Evolutionary conservation across 2,329 filamentous ascomycete genomes (phyloP).

Genomic region (Scleromitrula shiraiana): DNA sequence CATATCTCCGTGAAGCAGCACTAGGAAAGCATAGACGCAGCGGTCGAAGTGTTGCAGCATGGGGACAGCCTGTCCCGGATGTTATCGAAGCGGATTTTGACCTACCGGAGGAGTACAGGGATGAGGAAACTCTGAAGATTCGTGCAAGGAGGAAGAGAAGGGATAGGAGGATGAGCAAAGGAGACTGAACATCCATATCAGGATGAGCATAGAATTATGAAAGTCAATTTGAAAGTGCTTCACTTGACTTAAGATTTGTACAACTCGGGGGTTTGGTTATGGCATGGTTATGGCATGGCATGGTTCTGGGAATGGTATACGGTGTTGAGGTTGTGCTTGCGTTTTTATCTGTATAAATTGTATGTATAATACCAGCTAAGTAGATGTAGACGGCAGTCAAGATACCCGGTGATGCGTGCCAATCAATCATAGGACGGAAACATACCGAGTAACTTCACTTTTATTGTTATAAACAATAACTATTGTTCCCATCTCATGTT

Average conservation of each 20-base stretch:
- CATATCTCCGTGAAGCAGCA: conserved; percentile 69
- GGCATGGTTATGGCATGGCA: neutral
- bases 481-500: too few species aligned
- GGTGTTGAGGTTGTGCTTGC: neutral
- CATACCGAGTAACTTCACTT: too few species aligned
- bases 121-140: conserved; percentile 44
- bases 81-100: conserved; percentile 61
- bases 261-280: conserved; percentile 4
- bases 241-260: conserved; percentile 23
- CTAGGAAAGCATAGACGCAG: conserved; percentile 64
- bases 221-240: conserved; percentile 31
- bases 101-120: conserved; percentile 49
- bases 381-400: too few species aligned
- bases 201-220: conserved; percentile 11
- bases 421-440: too few species aligned
- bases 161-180: conserved; percentile 24
- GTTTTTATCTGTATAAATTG: conserved; percentile 4
- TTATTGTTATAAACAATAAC: too few species aligned
- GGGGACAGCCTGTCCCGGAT: conserved; percentile 75
- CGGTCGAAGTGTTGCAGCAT: conserved; percentile 65
- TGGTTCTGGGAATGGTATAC: neutral
- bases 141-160: conserved; percentile 55
- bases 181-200: conserved; percentile 2
- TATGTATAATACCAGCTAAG: conserved; percentile 1
- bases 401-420: too few species aligned